Evolutionary conservation across 441 rosid species (phyloP).

Genomic region (Rhodomyrtus psidioides): DNA sequence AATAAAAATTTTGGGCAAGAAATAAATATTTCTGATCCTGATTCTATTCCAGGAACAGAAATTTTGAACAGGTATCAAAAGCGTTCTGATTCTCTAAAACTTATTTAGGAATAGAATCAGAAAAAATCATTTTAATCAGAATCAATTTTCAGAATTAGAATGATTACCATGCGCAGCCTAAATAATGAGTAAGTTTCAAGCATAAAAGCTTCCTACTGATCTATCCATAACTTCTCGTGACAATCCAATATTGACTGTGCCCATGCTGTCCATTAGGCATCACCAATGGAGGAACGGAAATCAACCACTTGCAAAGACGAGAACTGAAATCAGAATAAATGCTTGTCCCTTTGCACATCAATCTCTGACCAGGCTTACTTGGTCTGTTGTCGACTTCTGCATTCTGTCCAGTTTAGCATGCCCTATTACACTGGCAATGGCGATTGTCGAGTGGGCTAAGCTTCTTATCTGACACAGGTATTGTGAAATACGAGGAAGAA

Average conservation of each 20-base stretch:
- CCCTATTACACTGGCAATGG: neutral
- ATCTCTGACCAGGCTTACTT: neutral
- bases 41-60: too few relatives aligned
- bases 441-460: neutral
- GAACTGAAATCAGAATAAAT: neutral
- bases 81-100: too few relatives aligned
- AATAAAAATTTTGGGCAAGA: too few relatives aligned
- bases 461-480: neutral
- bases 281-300: neutral
- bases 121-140: too few relatives aligned
- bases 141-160: too few relatives aligned
- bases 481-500: neutral
- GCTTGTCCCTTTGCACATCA: neutral
- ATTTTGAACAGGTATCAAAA: too few relatives aligned
- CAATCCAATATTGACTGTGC: neutral
- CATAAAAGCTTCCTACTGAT: neutral
- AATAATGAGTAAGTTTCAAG: neutral
- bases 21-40: too few relatives aligned
- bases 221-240: neutral
- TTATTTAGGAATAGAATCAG: too few relatives aligned
- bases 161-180: too few relatives aligned
- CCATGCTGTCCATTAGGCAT: neutral
- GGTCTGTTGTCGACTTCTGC: neutral
- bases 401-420: neutral
- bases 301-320: neutral